phyloP scores from a whole-genome alignment of 2,329 filamentous ascomycete species.

The Trichoderma arundinaceum region DNA sequence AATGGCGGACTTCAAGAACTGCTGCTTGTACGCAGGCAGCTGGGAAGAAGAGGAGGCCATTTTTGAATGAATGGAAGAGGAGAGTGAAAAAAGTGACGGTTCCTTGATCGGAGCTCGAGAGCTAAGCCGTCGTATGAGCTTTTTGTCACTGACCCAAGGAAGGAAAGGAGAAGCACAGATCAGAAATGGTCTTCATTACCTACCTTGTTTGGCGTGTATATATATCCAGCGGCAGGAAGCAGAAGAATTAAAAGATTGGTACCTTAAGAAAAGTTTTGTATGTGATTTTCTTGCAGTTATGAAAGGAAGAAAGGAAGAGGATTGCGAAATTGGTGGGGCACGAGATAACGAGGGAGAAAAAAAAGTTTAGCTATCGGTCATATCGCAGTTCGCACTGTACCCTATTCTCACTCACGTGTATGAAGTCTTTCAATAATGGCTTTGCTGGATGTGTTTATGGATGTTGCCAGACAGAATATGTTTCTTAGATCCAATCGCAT shows the following conservation, averaged over 20 bases:
- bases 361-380: slow-evolving; percentile 1
- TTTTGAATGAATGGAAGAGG: slow-evolving; percentile 29
- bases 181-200: neutral
- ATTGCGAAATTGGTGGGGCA: slow-evolving; percentile 6
- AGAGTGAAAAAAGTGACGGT: neutral
- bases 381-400: slow-evolving; percentile 10
- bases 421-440: too few relatives aligned
- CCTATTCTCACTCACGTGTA: too few relatives aligned
- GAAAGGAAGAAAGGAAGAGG: neutral
- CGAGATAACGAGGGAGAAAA: neutral
- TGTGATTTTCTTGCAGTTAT: neutral
- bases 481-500: too few relatives aligned
- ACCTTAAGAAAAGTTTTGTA: neutral
- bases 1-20: slow-evolving; percentile 74
- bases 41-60: slow-evolving; percentile 45
- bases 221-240: neutral
- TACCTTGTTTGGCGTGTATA: neutral
- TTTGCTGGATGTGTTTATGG: too few relatives aligned
- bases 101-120: slow-evolving; percentile 1
- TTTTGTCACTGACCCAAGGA: neutral
- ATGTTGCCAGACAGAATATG: neutral
- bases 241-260: neutral
- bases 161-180: neutral
- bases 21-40: slow-evolving; percentile 70
- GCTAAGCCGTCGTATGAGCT: slow-evolving; percentile 13